Base-by-base conservation (phyloP, 2,329 filamentous ascomycete species). In the Mariannaea sp. region DNA sequence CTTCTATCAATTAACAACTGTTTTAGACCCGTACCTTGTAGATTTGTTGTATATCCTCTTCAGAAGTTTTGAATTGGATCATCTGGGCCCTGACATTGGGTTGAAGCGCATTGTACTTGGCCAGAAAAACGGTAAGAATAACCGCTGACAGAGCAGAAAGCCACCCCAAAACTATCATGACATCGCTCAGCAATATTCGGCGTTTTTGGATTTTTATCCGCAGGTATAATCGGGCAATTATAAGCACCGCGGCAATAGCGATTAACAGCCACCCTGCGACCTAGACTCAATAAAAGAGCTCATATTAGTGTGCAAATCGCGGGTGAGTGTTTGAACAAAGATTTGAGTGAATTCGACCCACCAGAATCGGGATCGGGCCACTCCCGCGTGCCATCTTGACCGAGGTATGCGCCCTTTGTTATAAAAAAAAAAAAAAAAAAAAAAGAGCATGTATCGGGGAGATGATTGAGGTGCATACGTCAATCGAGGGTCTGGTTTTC, bases 211-310 rank as follows among this genome's bases (percentile, higher is more conserved):
- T 49, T 13, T 10, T 32, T 4, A 49, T 30, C 7, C 46, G 46
- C 9, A 49, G 27, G 40, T 49, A 41, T 24, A 49, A 10, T 10
- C 46, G 46, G 10, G 46, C 46, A 14, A 40, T 22, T 19, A 49
- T 49, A 7, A 49, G 46, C 10, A 17, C 36, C 2, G 36, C 13
- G 7, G 46, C 46, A 16, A 49, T 27, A 6, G 12, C 12, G 7
- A 41, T 32, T 2, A 49, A 10, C 2, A 35, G 5, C 36, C 46
- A 41, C 27, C 46, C 46, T 9, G 40, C 19, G 1, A 41, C 27
- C 46, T 49, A 17, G 0, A 26, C 12, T 32, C 13, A 2, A 32
- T 2, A 20, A 17, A 13, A 7, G 38, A 5, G 4, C 7, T n/a
- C 7, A 10, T n/a, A 19, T 20, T 14, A 17, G 13, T 4, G 19